Percentiles rank a stretch among this genome's conserved stretches.
Evolutionary conservation across 305 asterid species (phyloP).

Genomic region (Fraxinus sp.): DNA sequence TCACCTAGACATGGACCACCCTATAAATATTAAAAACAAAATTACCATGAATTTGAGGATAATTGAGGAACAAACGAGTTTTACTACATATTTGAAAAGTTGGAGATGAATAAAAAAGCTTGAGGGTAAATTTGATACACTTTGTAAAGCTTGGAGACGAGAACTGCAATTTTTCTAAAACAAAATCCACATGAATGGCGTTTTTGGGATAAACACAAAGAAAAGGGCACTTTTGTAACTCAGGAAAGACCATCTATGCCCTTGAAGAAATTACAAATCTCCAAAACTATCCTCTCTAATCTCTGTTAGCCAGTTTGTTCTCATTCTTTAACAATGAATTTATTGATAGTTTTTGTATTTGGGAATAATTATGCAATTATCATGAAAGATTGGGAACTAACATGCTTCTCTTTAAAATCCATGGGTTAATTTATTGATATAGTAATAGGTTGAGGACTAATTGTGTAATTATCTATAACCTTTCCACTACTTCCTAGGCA

Average conservation of each 20-base stretch:
- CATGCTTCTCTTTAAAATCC: not conserved
- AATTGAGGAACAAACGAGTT: not conserved
- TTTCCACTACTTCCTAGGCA: conserved; percentile 22
- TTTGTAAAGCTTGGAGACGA: not conserved
- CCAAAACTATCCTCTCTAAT: not conserved
- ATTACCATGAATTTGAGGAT: not conserved
- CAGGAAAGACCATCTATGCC: conserved; percentile 3
- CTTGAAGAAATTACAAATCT: not conserved
- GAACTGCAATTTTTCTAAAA: not conserved
- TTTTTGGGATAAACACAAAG: not conserved
- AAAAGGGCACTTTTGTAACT: not conserved
- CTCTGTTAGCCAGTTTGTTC: not conserved
- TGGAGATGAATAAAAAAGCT: not conserved
- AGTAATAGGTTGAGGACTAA: not conserved
- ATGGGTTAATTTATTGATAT: not conserved
- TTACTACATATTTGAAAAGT: not conserved
- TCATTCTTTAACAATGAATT: not conserved
- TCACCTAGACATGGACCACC: conserved; percentile 33
- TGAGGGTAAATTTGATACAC: not conserved
- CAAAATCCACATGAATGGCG: conserved; percentile 15
- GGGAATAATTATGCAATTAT: not conserved
- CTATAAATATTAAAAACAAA: not conserved
- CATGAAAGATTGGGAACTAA: not conserved
- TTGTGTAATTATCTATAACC: not conserved
- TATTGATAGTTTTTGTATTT: not conserved